These are phyloP conservation scores for Marasmius fiardii DNA, from an alignment of 1,284 basidiomycete species.

Conservation along the genomic window DNA sequence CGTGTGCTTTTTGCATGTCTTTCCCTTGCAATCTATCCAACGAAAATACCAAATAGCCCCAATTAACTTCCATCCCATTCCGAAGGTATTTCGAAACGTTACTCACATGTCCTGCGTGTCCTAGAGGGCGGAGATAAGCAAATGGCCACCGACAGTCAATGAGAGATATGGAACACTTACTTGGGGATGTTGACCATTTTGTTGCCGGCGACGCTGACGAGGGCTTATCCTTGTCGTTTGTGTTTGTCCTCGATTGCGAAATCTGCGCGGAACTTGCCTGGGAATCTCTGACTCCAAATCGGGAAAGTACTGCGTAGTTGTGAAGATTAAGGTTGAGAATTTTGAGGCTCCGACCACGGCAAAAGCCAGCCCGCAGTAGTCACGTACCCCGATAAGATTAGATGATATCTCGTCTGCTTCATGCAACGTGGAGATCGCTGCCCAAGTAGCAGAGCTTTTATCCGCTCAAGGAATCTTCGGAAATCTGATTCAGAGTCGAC, in stretches of 20 bases:
- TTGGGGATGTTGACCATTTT: constrained; percentile 92
- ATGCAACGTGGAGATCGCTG: too few species aligned
- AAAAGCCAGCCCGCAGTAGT: too few species aligned
- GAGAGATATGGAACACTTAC: constrained; percentile 41
- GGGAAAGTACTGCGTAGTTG: not conserved
- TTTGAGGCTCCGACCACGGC: not conserved
- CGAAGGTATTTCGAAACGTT: not conserved
- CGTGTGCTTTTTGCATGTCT: constrained; percentile 99
- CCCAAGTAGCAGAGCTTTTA: too few species aligned
- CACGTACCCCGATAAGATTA: too few species aligned
- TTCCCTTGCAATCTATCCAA: constrained; percentile 91
- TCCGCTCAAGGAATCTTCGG: too few species aligned
- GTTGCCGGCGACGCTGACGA: constrained; percentile 25
- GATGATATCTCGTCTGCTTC: too few species aligned
- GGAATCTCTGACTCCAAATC: not conserved
- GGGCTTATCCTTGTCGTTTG: constrained; percentile 7
- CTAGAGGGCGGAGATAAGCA: constrained; percentile 35
- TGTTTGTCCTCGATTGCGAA: not conserved
- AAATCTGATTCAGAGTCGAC: too few species aligned
- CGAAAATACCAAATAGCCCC: not conserved
- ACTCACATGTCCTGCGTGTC: constrained; percentile 84
- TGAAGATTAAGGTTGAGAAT: not conserved
- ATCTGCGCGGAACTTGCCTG: not conserved
- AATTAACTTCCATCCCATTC: constrained; percentile 2
- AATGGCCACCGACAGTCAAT: constrained; percentile 2